These are phyloP conservation scores for Cucumis variabilis DNA, from an alignment of 331 rosid genomes.

Conservation along the genomic window DNA sequence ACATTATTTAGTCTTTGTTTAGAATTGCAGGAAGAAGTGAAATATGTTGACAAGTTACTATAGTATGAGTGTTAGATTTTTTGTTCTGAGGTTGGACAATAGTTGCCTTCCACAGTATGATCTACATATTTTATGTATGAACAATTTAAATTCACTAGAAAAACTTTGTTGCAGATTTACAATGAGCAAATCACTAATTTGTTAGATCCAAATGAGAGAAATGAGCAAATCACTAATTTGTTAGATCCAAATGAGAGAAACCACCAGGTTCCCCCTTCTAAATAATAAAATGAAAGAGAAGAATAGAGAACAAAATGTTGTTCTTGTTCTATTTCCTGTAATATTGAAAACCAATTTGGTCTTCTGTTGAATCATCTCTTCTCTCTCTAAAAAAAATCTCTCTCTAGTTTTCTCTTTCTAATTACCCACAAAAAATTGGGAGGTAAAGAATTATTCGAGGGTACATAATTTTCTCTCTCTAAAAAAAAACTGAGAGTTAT, in stretches of 20 bases:
- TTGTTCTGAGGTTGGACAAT: slow-evolving; percentile 77
- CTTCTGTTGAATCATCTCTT: no score
- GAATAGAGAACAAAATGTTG: no score
- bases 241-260: slow-evolving; percentile 82
- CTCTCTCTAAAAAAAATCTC: no score
- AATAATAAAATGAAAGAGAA: no score
- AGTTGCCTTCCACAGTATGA: slow-evolving; percentile 26
- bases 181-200: slow-evolving; percentile 97
- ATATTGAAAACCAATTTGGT: no score
- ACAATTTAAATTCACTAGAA: slow-evolving; percentile 35
- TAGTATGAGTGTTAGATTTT: slow-evolving; percentile 89
- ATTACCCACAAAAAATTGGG: no score
- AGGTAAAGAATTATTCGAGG: no score
- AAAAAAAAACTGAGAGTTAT: no score
- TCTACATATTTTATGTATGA: slow-evolving; percentile 27
- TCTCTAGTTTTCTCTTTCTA: no score
- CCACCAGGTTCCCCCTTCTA: no score
- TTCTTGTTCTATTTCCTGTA: no score
- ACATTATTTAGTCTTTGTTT: slow-evolving; percentile 30
- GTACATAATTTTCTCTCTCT: no score
- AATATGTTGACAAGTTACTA: slow-evolving; percentile 83
- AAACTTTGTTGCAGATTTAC: slow-evolving; percentile 73
- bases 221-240: slow-evolving; percentile 91
- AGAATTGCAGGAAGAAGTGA: slow-evolving; percentile 80
- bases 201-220: slow-evolving; percentile 82